Evolutionary conservation across 1,139 yeast species (phyloP).

Genomic region (Pichia sp.): DNA sequence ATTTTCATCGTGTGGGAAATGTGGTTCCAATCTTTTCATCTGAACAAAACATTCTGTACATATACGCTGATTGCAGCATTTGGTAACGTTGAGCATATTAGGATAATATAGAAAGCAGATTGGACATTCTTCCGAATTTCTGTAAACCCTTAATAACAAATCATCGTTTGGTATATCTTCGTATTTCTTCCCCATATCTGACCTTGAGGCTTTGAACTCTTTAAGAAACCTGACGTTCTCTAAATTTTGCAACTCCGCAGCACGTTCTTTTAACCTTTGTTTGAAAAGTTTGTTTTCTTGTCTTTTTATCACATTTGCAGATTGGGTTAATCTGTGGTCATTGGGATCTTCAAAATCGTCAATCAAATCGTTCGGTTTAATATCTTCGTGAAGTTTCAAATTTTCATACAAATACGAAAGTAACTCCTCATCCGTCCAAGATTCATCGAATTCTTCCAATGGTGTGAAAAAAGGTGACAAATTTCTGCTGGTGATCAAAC

Average conservation of each 20-base stretch:
- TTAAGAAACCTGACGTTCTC: slow-evolving; percentile 44
- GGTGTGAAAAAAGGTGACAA: slow-evolving; percentile 92
- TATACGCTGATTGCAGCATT: slow-evolving; percentile 90
- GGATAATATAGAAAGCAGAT: slow-evolving; percentile 90
- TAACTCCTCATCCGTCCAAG: slow-evolving; percentile 69
- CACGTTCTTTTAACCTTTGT: slow-evolving; percentile 36
- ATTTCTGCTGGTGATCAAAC: slow-evolving; percentile 54
- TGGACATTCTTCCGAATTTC: slow-evolving; percentile 76
- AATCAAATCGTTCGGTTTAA: slow-evolving; percentile 46
- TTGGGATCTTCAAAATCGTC: slow-evolving; percentile 50
- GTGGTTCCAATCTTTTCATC: slow-evolving; percentile 90
- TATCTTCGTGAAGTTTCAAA: slow-evolving; percentile 50
- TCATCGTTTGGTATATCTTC: slow-evolving; percentile 33
- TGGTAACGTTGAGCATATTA: slow-evolving; percentile 63
- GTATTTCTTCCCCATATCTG: slow-evolving; percentile 13
- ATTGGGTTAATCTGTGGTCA: slow-evolving; percentile 50
- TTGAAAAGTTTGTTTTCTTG: slow-evolving; percentile 50
- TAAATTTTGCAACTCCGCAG: slow-evolving; percentile 43
- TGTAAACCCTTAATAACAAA: slow-evolving; percentile 44
- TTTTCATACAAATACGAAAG: slow-evolving; percentile 41
- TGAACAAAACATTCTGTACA: slow-evolving; percentile 97
- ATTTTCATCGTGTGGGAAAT: slow-evolving; percentile 71
- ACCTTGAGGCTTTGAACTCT: slow-evolving; percentile 36
- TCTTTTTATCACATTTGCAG: slow-evolving; percentile 39
- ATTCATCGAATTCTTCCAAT: slow-evolving; percentile 67